Conservation (phyloP, 441 rosid genomes). For the Bruguiera hainesii region DNA sequence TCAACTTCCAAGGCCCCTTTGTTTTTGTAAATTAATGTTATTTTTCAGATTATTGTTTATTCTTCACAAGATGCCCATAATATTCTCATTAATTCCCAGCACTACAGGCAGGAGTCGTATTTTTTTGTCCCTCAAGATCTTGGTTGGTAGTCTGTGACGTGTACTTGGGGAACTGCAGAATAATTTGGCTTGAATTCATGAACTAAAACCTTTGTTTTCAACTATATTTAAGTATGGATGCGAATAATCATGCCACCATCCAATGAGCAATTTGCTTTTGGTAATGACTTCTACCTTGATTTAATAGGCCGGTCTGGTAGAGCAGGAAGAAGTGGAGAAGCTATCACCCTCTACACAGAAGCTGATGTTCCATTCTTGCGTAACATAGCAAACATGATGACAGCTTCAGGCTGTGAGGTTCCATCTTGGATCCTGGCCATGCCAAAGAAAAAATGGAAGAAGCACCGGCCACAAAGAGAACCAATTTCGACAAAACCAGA, state of each 20-base stretch:
- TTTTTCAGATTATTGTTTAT: too few species aligned
- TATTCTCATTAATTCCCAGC: too few species aligned
- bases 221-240: not conserved
- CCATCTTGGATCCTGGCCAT: slow-evolving; percentile 75
- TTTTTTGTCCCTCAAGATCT: too few species aligned
- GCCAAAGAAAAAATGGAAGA: slow-evolving; percentile 72
- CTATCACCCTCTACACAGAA: slow-evolving; percentile 79
- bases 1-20: too few species aligned
- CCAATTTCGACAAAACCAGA: slow-evolving; percentile 63
- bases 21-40: too few species aligned
- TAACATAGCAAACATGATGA: slow-evolving; percentile 80
- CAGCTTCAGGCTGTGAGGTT: slow-evolving; percentile 82
- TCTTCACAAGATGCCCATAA: too few species aligned
- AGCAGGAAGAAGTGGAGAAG: slow-evolving; percentile 93
- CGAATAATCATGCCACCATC: not conserved
- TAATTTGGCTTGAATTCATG: too few species aligned
- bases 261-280: not conserved
- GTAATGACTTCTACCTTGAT: not conserved
- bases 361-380: slow-evolving; percentile 70
- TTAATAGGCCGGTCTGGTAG: slow-evolving; percentile 81
- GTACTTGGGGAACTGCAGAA: too few species aligned
- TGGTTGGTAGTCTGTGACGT: too few species aligned
- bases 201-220: not conserved
- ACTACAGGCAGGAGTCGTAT: too few species aligned
- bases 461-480: slow-evolving; percentile 74